Evolutionary conservation across 1,284 basidiomycete species (phyloP).

Genomic region (Ustilago xerochloae): DNA sequence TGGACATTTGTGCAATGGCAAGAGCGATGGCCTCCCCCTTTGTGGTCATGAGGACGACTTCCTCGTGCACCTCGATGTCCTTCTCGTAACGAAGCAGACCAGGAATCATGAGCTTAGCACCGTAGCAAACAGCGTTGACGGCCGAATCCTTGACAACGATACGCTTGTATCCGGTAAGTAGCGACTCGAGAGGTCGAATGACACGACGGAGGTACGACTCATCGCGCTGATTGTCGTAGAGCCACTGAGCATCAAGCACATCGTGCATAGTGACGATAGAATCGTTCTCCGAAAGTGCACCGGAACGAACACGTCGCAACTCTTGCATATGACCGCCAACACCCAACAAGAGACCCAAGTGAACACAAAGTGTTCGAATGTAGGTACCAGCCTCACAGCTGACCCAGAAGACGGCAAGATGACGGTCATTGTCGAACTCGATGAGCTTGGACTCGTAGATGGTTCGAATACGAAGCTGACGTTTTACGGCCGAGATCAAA

Average conservation of each 20-base stretch:
- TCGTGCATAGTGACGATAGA: constrained; percentile 99
- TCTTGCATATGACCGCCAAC: constrained; percentile 99
- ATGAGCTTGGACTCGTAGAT: constrained; percentile 96
- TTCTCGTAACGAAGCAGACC: constrained; percentile 96
- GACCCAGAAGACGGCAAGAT: constrained; percentile 97
- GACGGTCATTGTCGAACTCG: constrained; percentile 97
- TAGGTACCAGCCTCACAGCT: constrained; percentile 99
- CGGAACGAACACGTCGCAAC: constrained; percentile 90
- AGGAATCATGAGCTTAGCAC: constrained; percentile 99
- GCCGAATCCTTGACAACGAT: constrained; percentile 99
- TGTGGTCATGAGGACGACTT: constrained; percentile 99
- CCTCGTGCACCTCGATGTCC: constrained; percentile 94
- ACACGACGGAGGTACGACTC: constrained; percentile 96
- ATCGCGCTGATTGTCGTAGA: constrained; percentile 98
- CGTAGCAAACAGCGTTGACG: constrained; percentile 99
- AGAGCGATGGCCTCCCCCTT: constrained; percentile 99
- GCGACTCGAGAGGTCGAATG: constrained; percentile 91
- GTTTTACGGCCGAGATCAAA: constrained; percentile 98
- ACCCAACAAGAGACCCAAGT: constrained; percentile 91
- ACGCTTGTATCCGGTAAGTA: constrained; percentile 95
- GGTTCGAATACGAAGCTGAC: constrained; percentile 95
- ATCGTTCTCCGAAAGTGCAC: constrained; percentile 96
- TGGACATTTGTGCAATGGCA: constrained; percentile 84
- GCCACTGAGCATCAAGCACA: constrained; percentile 98
- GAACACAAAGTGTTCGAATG: constrained; percentile 97